phyloP scores from a whole-genome alignment of 768 basidiomycete genomes.

The Gautieria morchelliformis region DNA sequence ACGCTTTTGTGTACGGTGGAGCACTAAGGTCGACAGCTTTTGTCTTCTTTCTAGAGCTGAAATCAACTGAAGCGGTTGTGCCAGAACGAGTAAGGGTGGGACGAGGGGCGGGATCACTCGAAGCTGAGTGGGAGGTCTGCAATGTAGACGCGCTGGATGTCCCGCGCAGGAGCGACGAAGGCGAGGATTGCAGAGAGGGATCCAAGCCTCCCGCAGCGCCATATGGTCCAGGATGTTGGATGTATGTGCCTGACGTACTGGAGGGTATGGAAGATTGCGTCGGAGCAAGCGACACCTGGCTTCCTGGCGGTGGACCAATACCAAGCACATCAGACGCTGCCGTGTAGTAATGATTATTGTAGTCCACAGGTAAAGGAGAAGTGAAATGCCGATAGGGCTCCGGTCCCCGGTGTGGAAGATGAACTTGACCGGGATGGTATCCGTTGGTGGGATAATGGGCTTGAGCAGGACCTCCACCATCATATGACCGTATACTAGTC shows the following conservation, averaged over 20 bases:
- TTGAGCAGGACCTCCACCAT: constrained; percentile 23
- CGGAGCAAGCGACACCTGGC: constrained; percentile 22
- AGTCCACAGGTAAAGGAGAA: constrained; percentile 7
- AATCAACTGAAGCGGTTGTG: constrained; percentile 45
- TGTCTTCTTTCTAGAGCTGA: constrained; percentile 50
- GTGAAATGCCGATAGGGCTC: constrained; percentile 4
- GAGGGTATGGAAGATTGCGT: constrained; percentile 17
- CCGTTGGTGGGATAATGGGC: neutral
- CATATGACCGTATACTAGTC: constrained; percentile 29
- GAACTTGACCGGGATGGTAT: constrained; percentile 7
- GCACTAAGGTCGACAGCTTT: constrained; percentile 76
- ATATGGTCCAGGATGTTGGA: constrained; percentile 19
- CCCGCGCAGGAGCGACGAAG: constrained; percentile 1
- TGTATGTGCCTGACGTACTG: constrained; percentile 14
- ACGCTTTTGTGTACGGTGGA: constrained; percentile 89
- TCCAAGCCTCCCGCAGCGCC: constrained; percentile 2
- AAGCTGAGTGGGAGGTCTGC: constrained; percentile 28
- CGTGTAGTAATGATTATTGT: constrained; percentile 29
- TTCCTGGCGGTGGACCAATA: constrained; percentile 53
- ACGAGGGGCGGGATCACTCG: constrained; percentile 32
- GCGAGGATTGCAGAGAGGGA: neutral
- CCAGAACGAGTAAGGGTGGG: constrained; percentile 47
- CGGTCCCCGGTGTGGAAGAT: neutral
- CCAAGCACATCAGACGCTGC: constrained; percentile 78
- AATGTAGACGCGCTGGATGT: constrained; percentile 8